phyloP scores from a whole-genome alignment of 176 grass and related monocot genomes.

The Musa troglodytarum region DNA sequence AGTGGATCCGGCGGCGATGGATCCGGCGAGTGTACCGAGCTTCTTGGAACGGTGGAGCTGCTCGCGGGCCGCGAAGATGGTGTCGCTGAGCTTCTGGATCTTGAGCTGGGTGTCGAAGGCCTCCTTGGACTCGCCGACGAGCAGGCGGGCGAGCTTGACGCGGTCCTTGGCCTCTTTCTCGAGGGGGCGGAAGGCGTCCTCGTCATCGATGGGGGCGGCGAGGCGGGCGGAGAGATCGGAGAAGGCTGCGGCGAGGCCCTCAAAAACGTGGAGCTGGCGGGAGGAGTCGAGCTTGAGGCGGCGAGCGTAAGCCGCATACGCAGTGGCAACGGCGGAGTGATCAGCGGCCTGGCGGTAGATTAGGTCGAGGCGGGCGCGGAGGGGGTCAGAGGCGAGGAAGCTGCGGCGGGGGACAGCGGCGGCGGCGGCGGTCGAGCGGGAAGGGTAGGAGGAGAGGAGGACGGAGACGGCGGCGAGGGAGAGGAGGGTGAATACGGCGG shows the following conservation, averaged over 20 bases:
- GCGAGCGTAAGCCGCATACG: constrained; percentile 59
- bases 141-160: constrained; percentile 61
- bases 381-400: constrained; percentile 22
- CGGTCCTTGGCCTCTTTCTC: constrained; percentile 76
- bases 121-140: constrained; percentile 64
- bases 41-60: constrained; percentile 65
- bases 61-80: constrained; percentile 67
- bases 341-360: constrained; percentile 64
- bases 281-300: constrained; percentile 67
- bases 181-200: constrained; percentile 41
- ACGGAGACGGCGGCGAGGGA: constrained; percentile 40
- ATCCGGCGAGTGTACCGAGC: constrained; percentile 47
- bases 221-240: constrained; percentile 38
- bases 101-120: constrained; percentile 85
- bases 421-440: constrained; percentile 4
- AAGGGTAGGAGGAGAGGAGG: constrained; percentile 44
- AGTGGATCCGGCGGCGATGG: constrained; percentile 76
- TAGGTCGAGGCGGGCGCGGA: constrained; percentile 33
- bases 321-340: constrained; percentile 62
- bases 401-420: background rate
- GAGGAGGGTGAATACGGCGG: constrained; percentile 23
- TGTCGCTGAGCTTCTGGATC: constrained; percentile 84
- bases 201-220: constrained; percentile 35
- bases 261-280: constrained; percentile 51
- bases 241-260: constrained; percentile 19